These are phyloP conservation scores for Raphanus hybrid DNA, from an alignment of 441 rosid genomes.

Conservation along the genomic window DNA sequence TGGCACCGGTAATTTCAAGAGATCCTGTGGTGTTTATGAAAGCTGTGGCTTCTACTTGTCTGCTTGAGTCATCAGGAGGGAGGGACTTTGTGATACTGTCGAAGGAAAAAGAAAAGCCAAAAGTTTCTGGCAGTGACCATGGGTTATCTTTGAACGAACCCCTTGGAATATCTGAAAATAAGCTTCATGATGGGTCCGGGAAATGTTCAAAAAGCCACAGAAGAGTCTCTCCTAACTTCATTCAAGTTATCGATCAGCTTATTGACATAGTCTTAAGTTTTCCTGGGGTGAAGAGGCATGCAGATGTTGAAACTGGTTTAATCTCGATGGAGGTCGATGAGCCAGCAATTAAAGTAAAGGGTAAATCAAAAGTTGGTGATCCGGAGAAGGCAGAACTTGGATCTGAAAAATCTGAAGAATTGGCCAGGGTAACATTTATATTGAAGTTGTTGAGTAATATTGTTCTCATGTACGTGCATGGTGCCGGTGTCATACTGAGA, in stretches of 20 bases:
- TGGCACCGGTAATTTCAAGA: constrained; percentile 95
- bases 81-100: constrained; percentile 76
- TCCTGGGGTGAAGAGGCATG: constrained; percentile 62
- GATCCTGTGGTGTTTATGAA: constrained; percentile 91
- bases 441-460: constrained; percentile 92
- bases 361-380: constrained; percentile 89
- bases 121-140: constrained; percentile 62
- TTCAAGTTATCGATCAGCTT: constrained; percentile 95
- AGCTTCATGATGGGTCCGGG: constrained; percentile 76
- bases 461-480: constrained; percentile 89
- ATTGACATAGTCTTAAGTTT: constrained; percentile 86
- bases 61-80: constrained; percentile 89
- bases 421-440: constrained; percentile 92
- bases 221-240: constrained; percentile 78
- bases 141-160: constrained; percentile 66
- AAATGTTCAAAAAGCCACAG: constrained; percentile 88
- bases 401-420: constrained; percentile 83
- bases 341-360: constrained; percentile 81
- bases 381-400: constrained; percentile 63
- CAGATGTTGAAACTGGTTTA: constrained; percentile 50
- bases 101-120: constrained; percentile 85
- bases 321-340: constrained; percentile 89
- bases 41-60: constrained; percentile 86
- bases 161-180: constrained; percentile 73
- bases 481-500: constrained; percentile 79